These are phyloP conservation scores for Prunus kanzakura DNA, from an alignment of 306 rosid genomes.

Conservation along the genomic window DNA sequence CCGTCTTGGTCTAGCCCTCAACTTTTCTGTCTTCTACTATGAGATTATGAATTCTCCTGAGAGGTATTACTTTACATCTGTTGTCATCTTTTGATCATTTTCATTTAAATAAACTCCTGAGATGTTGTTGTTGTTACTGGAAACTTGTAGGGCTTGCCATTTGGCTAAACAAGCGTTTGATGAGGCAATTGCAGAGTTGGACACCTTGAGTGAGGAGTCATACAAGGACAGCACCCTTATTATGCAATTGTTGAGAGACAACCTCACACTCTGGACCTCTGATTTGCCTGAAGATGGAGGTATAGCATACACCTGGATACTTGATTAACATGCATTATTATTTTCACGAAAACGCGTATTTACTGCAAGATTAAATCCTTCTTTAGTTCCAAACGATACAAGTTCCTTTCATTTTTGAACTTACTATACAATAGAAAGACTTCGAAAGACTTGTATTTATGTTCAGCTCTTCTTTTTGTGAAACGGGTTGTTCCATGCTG, in stretches of 20 bases:
- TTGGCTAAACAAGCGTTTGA: slow-evolving; percentile 99
- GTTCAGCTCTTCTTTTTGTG: background rate
- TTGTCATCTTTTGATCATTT: slow-evolving; percentile 7
- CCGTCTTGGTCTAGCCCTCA: slow-evolving; percentile 98
- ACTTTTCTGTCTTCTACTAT: slow-evolving; percentile 95
- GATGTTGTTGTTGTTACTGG: slow-evolving; percentile 10
- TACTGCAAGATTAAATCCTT: background rate
- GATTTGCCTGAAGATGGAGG: slow-evolving; percentile 99
- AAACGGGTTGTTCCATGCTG: background rate
- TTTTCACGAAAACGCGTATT: background rate
- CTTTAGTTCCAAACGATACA: background rate
- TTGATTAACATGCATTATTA: background rate
- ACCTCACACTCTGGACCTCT: slow-evolving; percentile 98
- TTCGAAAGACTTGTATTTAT: background rate
- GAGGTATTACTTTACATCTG: slow-evolving; percentile 43
- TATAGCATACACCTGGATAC: slow-evolving; percentile 23
- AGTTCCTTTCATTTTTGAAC: background rate
- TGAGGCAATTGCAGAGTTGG: slow-evolving; percentile 98
- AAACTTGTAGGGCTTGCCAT: slow-evolving; percentile 87
- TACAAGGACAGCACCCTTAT: slow-evolving; percentile 98
- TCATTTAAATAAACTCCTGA: slow-evolving; percentile 15
- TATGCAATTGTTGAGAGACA: slow-evolving; percentile 98
- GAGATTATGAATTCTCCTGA: slow-evolving; percentile 98
- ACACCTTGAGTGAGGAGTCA: slow-evolving; percentile 97
- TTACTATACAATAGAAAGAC: background rate